These are phyloP conservation scores for Aspergillus sp. DNA, from an alignment of 2,329 filamentous ascomycete genomes.

Conservation along the genomic window DNA sequence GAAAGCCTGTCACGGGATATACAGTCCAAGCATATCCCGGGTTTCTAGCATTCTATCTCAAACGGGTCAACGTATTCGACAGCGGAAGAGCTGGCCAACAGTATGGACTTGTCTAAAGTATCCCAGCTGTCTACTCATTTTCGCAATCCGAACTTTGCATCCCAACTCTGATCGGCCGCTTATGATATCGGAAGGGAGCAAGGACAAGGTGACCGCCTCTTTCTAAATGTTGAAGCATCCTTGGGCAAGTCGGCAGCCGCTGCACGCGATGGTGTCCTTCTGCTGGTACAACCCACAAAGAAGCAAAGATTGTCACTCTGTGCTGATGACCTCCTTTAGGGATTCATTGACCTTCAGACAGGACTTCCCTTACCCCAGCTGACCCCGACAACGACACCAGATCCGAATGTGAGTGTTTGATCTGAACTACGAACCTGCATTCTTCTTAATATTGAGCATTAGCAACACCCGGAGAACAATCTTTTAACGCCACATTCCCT, in stretches of 20 bases:
- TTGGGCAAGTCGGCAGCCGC: not conserved
- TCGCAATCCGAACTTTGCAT: conserved; percentile 6
- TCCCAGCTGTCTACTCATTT: conserved; percentile 12
- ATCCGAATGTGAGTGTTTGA: not conserved
- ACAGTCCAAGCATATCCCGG: no score
- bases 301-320: not conserved
- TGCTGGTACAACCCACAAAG: not conserved
- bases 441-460: not conserved
- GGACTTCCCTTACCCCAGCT: conserved; percentile 5
- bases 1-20: no score
- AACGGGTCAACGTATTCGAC: no score
- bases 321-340: conserved; percentile 8
- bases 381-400: not conserved
- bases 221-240: conserved; percentile 11
- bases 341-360: conserved; percentile 12
- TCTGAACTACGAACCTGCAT: not conserved
- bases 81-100: not conserved
- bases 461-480: not conserved
- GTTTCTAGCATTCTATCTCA: no score
- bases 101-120: not conserved
- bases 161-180: conserved; percentile 9
- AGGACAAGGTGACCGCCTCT: not conserved
- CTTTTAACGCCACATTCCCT: conserved; percentile 6
- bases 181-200: not conserved
- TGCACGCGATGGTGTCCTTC: not conserved